These are phyloP conservation scores for Stachybotrys chlorohalonatus DNA, from an alignment of 2,329 filamentous ascomycete genomes.

Conservation along the genomic window DNA sequence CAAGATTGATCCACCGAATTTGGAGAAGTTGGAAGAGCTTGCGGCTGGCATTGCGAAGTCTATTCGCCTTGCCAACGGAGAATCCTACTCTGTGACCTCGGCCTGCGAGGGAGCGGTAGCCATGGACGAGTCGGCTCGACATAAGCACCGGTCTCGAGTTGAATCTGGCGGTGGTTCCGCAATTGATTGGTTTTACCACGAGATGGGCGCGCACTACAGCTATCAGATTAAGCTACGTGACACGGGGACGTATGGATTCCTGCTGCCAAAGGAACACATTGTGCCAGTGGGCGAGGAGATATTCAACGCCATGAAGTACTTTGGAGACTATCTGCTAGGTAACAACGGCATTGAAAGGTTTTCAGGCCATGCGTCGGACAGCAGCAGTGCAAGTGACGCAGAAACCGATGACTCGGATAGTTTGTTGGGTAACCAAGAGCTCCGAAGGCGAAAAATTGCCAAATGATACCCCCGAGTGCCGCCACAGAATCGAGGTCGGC, in stretches of 20 bases:
- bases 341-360: conserved; percentile 55
- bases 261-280: conserved; percentile 80
- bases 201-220: conserved; percentile 70
- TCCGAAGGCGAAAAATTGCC: not conserved
- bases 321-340: conserved; percentile 69
- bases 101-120: conserved; percentile 74
- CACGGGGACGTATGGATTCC: conserved; percentile 87
- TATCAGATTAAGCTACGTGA: conserved; percentile 94
- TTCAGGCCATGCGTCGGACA: conserved; percentile 7
- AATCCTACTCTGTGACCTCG: conserved; percentile 67
- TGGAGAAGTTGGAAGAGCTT: conserved; percentile 88
- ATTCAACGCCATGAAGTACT: conserved; percentile 72
- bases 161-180: conserved; percentile 76
- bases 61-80: conserved; percentile 70
- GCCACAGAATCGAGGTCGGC: too few relatives aligned
- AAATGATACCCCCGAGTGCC: not conserved
- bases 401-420: conserved; percentile 4
- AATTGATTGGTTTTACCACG: conserved; percentile 93
- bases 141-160: conserved; percentile 34
- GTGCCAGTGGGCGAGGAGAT: conserved; percentile 84
- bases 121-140: conserved; percentile 11
- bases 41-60: conserved; percentile 82
- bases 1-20: conserved; percentile 63
- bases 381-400: conserved; percentile 8
- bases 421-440: conserved; percentile 6